These are phyloP conservation scores for Gloeostereum incarnatum DNA, from an alignment of 768 basidiomycete genomes.

Conservation along the genomic window DNA sequence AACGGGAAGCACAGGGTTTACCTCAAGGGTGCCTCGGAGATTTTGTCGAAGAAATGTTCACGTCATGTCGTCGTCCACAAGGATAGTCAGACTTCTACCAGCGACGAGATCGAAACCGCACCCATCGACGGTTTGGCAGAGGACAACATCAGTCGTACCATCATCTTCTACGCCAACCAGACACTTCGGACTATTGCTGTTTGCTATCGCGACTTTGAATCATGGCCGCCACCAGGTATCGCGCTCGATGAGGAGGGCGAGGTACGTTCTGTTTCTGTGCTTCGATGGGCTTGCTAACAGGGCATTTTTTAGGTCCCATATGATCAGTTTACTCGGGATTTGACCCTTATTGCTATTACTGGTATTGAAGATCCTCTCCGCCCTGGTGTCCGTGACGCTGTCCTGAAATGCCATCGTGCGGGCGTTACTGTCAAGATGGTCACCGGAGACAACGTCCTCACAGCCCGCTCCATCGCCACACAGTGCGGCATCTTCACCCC, in stretches of 20 bases:
- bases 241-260: constrained; percentile 37
- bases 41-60: constrained; percentile 71
- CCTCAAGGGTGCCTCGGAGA: constrained; percentile 92
- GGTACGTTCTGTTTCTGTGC: constrained; percentile 21
- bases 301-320: constrained; percentile 45
- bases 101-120: constrained; percentile 38
- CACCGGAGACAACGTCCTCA: constrained; percentile 95
- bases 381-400: constrained; percentile 81
- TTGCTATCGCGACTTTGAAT: constrained; percentile 81
- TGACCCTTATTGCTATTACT: constrained; percentile 83
- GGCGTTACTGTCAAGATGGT: constrained; percentile 97
- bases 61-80: constrained; percentile 62
- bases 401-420: constrained; percentile 77
- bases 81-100: constrained; percentile 14
- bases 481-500: constrained; percentile 94
- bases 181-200: constrained; percentile 89
- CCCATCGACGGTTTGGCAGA: constrained; percentile 57
- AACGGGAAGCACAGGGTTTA: constrained; percentile 57
- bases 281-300: constrained; percentile 7
- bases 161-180: constrained; percentile 98
- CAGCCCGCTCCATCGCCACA: constrained; percentile 89
- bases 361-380: constrained; percentile 97
- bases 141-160: constrained; percentile 86
- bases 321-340: constrained; percentile 54
- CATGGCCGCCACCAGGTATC: constrained; percentile 69